Evolutionary conservation across 768 basidiomycete genomes (phyloP), one percentile per base, ranked within the genome.

Genomic region (Lenzites betulinus): DNA sequence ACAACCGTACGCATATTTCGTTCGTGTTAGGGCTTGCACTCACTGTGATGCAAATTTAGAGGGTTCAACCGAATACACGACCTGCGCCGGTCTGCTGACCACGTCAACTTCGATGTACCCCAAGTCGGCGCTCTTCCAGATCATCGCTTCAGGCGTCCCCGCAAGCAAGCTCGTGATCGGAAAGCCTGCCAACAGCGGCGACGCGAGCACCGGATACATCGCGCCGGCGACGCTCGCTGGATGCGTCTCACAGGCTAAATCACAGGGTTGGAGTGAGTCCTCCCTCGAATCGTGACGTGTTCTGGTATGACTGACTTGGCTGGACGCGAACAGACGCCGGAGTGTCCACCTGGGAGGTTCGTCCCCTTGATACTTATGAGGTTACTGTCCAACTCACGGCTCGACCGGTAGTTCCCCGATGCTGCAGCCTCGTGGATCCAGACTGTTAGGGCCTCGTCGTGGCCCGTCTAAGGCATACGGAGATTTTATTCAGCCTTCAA

Each of bases 211-310:
- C 35, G 80, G 87, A 7, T 90, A 81, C 73, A 85, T 92, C 65
- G 75, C 73, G 35, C 77, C 87, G 1, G 71, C 78, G 1, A 81
- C 80, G 16, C 76, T 92, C 20, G 81, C 85, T 0, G 70, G 72
- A 2, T 92, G 91, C 68, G 74, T 91, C 30, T 65, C 77, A 18
- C 76, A 85, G 70, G 90, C 87, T 0, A 81, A 84, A 64, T 67
- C 64, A n/a, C 59, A 79, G 59, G 89, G 88, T 28, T 92, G 90
- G 90, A 81, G 86, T 86, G 60, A 73, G 87, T 76, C 26, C n/a
- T 46, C 4, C 16, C n/a, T 20, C 13, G 9, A 20, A 18, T 46
- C 22, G 22, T 46, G 22, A 23, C 25, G 3, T 25, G 6, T 23
- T 23, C 23, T 6, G 7, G 47, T 25, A 18, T n/a, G 47, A 39